Evolutionary conservation across 768 basidiomycete species (phyloP), one percentile per base, ranked within the genome.

Genomic region (Hygrophorus pudorinus): DNA sequence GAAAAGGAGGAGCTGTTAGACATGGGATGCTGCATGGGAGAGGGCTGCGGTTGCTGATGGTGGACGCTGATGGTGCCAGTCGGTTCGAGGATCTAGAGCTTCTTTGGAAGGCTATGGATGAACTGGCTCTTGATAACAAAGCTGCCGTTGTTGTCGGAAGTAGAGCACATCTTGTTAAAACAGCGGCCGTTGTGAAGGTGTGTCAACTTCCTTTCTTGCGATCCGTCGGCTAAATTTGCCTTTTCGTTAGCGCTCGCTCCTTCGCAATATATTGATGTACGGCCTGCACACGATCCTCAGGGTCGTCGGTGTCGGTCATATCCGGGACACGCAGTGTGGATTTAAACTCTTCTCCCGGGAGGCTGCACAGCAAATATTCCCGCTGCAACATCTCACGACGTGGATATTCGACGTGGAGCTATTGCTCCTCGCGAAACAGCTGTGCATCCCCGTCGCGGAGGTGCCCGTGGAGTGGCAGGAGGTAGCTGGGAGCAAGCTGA

Each of bases 331-430:
- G 13, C 93, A 96, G 59, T 96, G 93, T 57, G 93, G 93, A 27
- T 97, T 97, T 79, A 97, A 97, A 65, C 76, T 97, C 20, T 93
- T 94, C 65, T 81, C 90, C 12, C 86, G 90, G 9, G 55, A 69
- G 2, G 82, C 91, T 0, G 91, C 91, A 7, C 77, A 72, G 41
- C 75, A 75, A 47, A 79, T 97, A 48, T 97, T 94, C 62, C 89
- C 89, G 1, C 70, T 72, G 1, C 83, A 94, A 56, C 92, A 88
- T 55, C 81, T 94, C 21, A 68, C 83, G 4, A 83, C 86, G 1
- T 97, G 93, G 93, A 92, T 94, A 59, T 97, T 97, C 55, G 93
- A 97, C 62, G 92, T 96, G 46, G 93, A 97, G 60, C 75, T 96
- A 4, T 68, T 97, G 14, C 69, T 96, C 8, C 72, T 93, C 31